Evolutionary conservation across 306 rosid species (phyloP), one percentile per base, ranked within the genome.

Genomic region (Trichosanthes truncata): DNA sequence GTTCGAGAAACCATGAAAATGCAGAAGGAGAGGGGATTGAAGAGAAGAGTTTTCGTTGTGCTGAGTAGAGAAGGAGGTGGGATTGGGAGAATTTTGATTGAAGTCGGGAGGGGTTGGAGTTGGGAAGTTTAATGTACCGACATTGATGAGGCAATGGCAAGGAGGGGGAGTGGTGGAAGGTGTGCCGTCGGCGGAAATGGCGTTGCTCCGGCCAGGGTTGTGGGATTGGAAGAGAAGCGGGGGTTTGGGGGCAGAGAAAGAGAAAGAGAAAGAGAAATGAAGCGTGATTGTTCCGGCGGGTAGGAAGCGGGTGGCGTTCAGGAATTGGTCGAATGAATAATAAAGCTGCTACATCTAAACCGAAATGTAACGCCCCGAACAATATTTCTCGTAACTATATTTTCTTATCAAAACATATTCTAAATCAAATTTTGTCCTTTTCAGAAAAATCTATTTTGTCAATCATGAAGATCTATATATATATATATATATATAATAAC

Each of bases 281-380:
- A 35, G 41, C n/a, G 6, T 21, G 23, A 67, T 38, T 40, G 74
- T 40, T 68, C 75, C 75, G 75, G 75, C 75, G 53, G 75, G 75
- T 40, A 68, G 33, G 53, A n/a, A 41, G 74, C 74, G 74, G 74
- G 74, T 21, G 75, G 31, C 75, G 75, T 68, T 23, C 35, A 6
- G 52, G 75, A 68, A 41, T 41, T 41, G 9, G 20, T 68, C 18
- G 52, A 68, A 29, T 29, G 52, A 68, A 29, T 29, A 29, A 68
- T n/a, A 40, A 40, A n/a, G 52, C 25, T 68, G 35, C 17, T 41
- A 38, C 52, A 40, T 21, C 75, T 68, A 68, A 41, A 68, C 52
- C 5, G 75, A 68, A 68, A 68, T 41, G 51, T 68, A 38, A 67
- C 74, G 74, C 31, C 51, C 18, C 17, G 51, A 67, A 67, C 74